These are phyloP conservation scores for Pythium volutum DNA, from an alignment of 352 stramenopile genomes.

Conservation along the genomic window DNA sequence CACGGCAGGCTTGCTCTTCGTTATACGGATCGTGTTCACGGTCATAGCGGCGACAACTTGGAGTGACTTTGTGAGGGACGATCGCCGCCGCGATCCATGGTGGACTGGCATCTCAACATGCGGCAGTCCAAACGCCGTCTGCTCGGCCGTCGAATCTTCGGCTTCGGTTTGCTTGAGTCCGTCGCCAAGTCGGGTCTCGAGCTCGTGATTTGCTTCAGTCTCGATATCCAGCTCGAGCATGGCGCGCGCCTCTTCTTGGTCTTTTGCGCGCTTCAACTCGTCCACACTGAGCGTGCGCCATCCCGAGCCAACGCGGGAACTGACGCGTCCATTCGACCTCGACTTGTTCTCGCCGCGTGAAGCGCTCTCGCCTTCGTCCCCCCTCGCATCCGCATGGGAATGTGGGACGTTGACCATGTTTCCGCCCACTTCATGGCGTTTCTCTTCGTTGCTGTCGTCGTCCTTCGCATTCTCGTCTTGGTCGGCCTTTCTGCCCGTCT, in stretches of 20 bases:
- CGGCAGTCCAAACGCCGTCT: constrained; percentile 12
- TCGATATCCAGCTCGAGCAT: constrained; percentile 17
- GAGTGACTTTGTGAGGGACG: constrained; percentile 9
- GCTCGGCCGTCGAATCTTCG: constrained; percentile 8
- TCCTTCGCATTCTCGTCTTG: too few species aligned
- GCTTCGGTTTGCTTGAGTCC: constrained; percentile 17
- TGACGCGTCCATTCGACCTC: neutral
- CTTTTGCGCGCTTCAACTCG: neutral
- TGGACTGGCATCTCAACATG: constrained; percentile 2
- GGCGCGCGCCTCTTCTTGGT: neutral
- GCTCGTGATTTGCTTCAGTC: neutral
- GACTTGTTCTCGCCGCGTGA: too few species aligned
- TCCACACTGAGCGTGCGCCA: constrained; percentile 5
- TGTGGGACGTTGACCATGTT: too few species aligned
- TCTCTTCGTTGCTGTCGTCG: too few species aligned
- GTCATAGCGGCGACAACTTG: neutral
- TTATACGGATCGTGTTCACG: neutral
- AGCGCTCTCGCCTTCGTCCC: too few species aligned
- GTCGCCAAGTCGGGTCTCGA: neutral
- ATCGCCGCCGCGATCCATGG: neutral
- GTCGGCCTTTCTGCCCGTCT: too few species aligned
- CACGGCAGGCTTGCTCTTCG: neutral
- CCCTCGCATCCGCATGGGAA: too few species aligned
- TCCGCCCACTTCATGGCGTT: too few species aligned
- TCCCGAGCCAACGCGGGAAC: neutral